phyloP scores from a whole-genome alignment of 768 basidiomycete species.

The Mycena galericulata region DNA sequence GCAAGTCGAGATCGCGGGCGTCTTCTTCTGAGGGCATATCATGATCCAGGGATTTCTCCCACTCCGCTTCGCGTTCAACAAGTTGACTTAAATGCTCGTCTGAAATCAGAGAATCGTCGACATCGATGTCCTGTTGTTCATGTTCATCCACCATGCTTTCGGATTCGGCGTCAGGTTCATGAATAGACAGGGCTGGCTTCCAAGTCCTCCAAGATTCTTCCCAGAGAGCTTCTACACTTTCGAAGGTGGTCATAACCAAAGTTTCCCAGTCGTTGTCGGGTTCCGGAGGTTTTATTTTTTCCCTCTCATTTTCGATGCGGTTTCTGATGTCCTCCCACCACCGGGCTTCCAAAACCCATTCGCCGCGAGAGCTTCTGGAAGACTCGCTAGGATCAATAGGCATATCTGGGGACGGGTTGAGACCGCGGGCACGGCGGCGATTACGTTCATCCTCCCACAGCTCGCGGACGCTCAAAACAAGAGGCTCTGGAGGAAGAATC shows the following conservation, averaged over 20 bases:
- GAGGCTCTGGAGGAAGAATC: constrained; percentile 68
- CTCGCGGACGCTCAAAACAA: constrained; percentile 91
- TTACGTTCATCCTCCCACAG: constrained; percentile 97
- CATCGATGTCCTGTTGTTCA: constrained; percentile 50
- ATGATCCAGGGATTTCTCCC: constrained; percentile 43
- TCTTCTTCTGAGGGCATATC: constrained; percentile 49
- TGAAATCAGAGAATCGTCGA: constrained; percentile 64
- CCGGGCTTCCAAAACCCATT: constrained; percentile 79
- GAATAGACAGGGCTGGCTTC: constrained; percentile 54
- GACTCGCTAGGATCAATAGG: constrained; percentile 78
- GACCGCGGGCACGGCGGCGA: constrained; percentile 73
- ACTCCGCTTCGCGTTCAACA: constrained; percentile 39
- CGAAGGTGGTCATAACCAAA: constrained; percentile 89
- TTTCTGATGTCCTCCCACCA: constrained; percentile 81
- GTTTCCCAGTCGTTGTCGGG: constrained; percentile 66
- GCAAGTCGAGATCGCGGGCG: constrained; percentile 44
- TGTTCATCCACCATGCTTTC: constrained; percentile 30
- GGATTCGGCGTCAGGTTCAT: constrained; percentile 33
- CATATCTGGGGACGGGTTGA: constrained; percentile 78
- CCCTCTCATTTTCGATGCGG: constrained; percentile 65
- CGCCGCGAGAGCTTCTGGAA: constrained; percentile 65
- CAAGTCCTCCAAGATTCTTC: constrained; percentile 69
- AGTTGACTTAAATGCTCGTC: constrained; percentile 60
- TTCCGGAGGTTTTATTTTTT: neutral
- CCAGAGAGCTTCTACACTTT: constrained; percentile 92